These are phyloP conservation scores for Mycena indigotica DNA, from an alignment of 768 basidiomycete species.

Conservation along the genomic window DNA sequence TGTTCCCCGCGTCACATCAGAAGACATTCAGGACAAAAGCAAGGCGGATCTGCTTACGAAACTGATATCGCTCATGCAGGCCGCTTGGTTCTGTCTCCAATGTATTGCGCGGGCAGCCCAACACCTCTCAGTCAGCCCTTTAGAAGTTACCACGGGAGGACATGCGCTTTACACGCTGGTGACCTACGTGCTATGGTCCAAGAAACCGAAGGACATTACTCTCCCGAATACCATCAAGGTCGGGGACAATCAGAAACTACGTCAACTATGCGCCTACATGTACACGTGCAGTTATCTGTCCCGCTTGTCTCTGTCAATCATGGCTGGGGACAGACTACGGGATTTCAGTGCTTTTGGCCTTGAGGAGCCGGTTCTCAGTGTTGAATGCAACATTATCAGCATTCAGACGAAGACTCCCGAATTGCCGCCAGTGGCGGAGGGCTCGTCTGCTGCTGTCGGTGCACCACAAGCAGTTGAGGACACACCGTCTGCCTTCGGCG, in stretches of 20 bases:
- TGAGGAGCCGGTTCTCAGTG: too few species aligned
- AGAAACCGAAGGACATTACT: conserved; percentile 3
- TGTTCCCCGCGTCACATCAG: conserved; percentile 2
- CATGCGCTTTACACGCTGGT: conserved; percentile 18
- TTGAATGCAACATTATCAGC: too few species aligned
- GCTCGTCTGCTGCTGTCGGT: too few species aligned
- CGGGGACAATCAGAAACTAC: neutral
- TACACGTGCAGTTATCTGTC: conserved; percentile 3
- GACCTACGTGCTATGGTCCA: conserved; percentile 7
- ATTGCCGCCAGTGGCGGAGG: too few species aligned
- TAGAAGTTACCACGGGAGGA: conserved; percentile 35
- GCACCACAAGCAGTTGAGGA: too few species aligned
- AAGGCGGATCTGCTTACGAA: conserved; percentile 30
- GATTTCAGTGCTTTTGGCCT: too few species aligned
- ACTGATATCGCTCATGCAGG: conserved; percentile 19
- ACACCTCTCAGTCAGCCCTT: conserved; percentile 29
- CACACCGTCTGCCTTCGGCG: too few species aligned
- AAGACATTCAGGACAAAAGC: conserved; percentile 29
- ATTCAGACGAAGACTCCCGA: too few species aligned
- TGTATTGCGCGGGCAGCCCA: conserved; percentile 25
- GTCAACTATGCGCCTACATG: neutral
- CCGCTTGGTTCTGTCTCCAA: conserved; percentile 34
- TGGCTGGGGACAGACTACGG: neutral
- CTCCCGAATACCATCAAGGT: neutral
- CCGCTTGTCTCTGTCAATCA: neutral